phyloP scores from a whole-genome alignment of 805 yeast genomes.

The Scheffersomyces spartinae region DNA sequence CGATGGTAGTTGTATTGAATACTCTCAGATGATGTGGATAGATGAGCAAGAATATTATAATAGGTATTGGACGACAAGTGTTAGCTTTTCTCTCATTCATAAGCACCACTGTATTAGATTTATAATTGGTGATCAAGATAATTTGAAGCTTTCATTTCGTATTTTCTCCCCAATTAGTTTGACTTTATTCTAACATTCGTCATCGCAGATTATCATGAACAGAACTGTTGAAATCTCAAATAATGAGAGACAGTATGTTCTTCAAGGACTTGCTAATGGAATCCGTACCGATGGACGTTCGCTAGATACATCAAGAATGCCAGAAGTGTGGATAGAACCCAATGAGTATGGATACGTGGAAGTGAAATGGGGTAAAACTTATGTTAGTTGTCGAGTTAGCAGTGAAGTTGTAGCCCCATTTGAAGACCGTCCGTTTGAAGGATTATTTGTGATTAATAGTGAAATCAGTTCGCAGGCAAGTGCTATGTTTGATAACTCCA shows the following conservation, averaged over 20 bases:
- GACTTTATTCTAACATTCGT: no score
- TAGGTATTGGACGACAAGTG: no score
- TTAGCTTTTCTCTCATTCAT: no score
- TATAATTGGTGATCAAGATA: no score
- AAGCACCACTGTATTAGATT: no score
- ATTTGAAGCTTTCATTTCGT: no score
- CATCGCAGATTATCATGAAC: constrained; percentile 35
- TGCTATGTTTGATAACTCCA: constrained; percentile 66
- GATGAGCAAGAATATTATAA: no score
- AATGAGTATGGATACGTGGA: constrained; percentile 74
- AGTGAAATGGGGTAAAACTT: constrained; percentile 65
- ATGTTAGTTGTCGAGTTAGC: constrained; percentile 50
- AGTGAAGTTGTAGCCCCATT: constrained; percentile 70
- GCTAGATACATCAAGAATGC: constrained; percentile 51
- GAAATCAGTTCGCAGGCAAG: constrained; percentile 89
- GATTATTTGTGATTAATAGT: constrained; percentile 70
- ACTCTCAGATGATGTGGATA: no score
- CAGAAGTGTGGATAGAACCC: constrained; percentile 51
- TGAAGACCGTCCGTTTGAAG: constrained; percentile 92
- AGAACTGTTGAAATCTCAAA: constrained; percentile 49
- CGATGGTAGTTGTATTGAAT: no score
- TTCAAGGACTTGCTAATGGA: constrained; percentile 51
- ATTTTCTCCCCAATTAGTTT: no score
- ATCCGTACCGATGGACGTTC: constrained; percentile 60
- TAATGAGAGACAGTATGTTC: constrained; percentile 51